Evolutionary conservation across 2,329 filamentous ascomycete species (phyloP), one percentile per base, ranked within the genome.

Genomic region (Ceratocystis albifundus): DNA sequence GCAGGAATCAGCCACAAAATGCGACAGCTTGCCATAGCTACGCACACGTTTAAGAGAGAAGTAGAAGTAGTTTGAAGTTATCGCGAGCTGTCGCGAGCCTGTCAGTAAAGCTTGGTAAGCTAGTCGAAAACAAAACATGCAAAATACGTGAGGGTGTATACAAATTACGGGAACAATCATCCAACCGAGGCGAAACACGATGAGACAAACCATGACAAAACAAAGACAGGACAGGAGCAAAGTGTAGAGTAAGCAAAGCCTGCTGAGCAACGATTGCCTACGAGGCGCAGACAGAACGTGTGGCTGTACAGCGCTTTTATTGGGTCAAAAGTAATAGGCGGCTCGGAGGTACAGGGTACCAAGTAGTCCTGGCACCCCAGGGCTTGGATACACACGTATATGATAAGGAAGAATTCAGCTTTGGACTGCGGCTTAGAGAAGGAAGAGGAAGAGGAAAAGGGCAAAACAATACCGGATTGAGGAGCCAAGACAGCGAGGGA

Each of bases 221-320:
- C 36, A 41, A 41, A 41, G 36, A 41, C 36, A 15, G 36, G 36
- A 15, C 36, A 41, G 12, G 36, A 12, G 12, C 36, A 41, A 41
- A 41, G 36, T 41, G 36, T 41, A 41, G 15, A 41, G 36, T 41
- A 15, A 41, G 36, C 36, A 41, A 15, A 41, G 36, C 36, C 12
- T 41, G 36, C 8, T 41, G 36, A 41, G 36, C 36, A 41, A 41
- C 36, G 17, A 6, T 53, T 53, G 48, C 25, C 28, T 59, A 15
- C 17, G 55, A 59, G 55, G 55, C 55, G 55, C 55, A 59, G 36
- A 48, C 22, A n/a, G 61, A 62, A 62, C 36, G 61, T 46, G 36
- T 17, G 44, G 61, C 36, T 28, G 61, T 45, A 62, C 36, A 62
- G 61, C 8, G 41, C 22, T 28, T 17, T 45, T 25, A 45, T 45